Base-by-base conservation (phyloP, 2,329 filamentous ascomycete genomes). In the Colletotrichum sp. region DNA sequence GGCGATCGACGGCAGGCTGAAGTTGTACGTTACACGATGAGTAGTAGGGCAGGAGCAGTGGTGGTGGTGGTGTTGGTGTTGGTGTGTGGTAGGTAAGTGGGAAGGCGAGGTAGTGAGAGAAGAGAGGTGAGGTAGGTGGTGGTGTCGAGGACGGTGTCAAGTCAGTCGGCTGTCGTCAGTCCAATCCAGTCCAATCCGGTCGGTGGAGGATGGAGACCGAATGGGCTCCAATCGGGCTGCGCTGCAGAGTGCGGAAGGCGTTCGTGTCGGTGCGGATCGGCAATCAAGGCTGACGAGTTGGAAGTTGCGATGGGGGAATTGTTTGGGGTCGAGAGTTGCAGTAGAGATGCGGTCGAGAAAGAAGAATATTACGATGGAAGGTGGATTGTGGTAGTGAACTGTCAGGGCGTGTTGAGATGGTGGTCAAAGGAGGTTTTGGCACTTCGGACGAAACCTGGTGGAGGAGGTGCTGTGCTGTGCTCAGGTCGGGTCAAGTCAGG, bases 401-500 rank as follows among this genome's bases (percentile, higher is more conserved):
- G 69, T 72, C 72, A 71, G 65, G 69, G 73, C 69, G 58, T 62
- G 69, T 28, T 64, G 69, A 63, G 61, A 73, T 67, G 73, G 69
- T 75, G 73, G 73, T 75, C 69, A 69, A 73, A 75, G 73, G 73
- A 73, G 73, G 73, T 65, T 75, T 75, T 68, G 73, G 34, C 69
- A 75, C 73, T 73, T 75, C 34, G 73, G 73, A 75, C 69, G 69
- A 73, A 75, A 75, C 73, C 26, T 75, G 73, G 73, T 68, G 69
- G 73, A 68, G 69, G 68, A 62, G 68, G 34, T 64, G 69, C 58
- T 58, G 43, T 59, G 71, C 58, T 74, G 67, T 48, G 38, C 65
- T 64, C 64, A 67, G 70, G 55, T 48, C 18, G 9, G 38, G 18
- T 48, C 38, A n/a, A 24, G 43, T 52, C 43, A 48, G 43, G 43